A percentile compares a stretch with the other conserved stretches of the same genome.
Evolutionary conservation across 345 rosid species (phyloP).

Genomic region (Crucihimalaya himalaica): DNA sequence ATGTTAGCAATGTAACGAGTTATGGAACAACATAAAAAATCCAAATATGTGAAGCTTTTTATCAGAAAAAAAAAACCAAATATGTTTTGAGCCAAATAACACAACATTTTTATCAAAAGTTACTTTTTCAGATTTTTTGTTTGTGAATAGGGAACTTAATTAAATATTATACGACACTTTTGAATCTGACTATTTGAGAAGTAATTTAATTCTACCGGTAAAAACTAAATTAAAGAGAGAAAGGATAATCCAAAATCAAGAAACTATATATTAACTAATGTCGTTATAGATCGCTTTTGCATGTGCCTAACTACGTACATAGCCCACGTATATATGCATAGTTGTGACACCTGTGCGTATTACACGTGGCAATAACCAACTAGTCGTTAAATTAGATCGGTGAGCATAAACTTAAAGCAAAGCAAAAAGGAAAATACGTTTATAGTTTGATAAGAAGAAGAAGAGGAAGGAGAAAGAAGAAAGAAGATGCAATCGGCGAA

Average conservation of each 20-base stretch:
- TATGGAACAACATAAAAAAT: not conserved
- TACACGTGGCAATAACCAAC: constrained; percentile 16
- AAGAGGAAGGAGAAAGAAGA: not conserved
- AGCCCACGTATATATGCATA: constrained; percentile 9
- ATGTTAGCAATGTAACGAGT: too few relatives aligned
- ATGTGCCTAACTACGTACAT: not conserved
- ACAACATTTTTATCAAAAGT: not conserved
- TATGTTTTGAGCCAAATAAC: not conserved
- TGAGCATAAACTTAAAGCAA: not conserved
- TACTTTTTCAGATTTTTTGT: not conserved
- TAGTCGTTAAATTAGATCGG: constrained; percentile 8
- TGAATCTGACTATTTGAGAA: not conserved
- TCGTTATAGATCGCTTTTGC: constrained; percentile 17
- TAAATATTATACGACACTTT: not conserved
- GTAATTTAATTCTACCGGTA: too few relatives aligned
- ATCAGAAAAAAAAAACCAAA: not conserved
- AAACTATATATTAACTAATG: not conserved
- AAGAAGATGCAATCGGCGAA: constrained; percentile 58
- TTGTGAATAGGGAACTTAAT: not conserved
- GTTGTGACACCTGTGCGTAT: not conserved
- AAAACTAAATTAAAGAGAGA: not conserved
- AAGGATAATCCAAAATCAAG: not conserved
- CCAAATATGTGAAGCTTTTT: not conserved
- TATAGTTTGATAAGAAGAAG: not conserved
- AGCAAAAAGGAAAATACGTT: not conserved